phyloP scores from a whole-genome alignment of 2,329 filamentous ascomycete species.

The Aschersonia sp. region DNA sequence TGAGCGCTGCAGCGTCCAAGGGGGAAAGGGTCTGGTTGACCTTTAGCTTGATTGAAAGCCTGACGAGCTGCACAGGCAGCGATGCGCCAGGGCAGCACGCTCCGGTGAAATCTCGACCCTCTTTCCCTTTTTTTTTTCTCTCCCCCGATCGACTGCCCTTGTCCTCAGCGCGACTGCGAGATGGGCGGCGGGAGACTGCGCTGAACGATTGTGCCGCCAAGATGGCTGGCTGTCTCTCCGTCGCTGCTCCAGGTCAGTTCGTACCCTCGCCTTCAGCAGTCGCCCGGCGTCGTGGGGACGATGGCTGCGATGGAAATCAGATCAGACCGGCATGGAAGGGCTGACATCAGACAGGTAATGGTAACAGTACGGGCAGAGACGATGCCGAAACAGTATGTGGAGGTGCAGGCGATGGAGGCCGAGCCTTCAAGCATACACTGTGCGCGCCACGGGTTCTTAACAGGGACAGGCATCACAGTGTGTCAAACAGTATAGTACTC shows the following conservation, averaged over 20 bases:
- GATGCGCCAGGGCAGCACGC: too few species aligned
- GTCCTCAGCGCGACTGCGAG: neutral
- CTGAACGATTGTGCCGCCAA: slow-evolving; percentile 2
- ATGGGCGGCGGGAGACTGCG: neutral
- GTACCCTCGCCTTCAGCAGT: slow-evolving; percentile 8
- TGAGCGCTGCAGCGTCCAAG: neutral
- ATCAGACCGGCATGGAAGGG: slow-evolving; percentile 8
- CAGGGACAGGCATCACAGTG: neutral
- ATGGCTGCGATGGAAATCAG: slow-evolving; percentile 9
- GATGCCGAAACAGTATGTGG: neutral
- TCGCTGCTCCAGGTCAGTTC: slow-evolving; percentile 4
- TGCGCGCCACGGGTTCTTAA: neutral
- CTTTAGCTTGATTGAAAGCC: neutral
- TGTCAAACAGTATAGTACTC: neutral
- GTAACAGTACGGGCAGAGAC: neutral
- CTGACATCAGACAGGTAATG: slow-evolving; percentile 2
- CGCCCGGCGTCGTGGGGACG: slow-evolving; percentile 11
- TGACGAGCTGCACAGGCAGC: too few species aligned
- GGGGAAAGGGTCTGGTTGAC: neutral
- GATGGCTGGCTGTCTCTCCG: neutral
- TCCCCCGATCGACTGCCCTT: neutral
- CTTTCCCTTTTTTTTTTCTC: neutral
- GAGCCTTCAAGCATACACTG: neutral
- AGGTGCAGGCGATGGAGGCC: neutral
- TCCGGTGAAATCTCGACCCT: neutral